Evolutionary conservation across 2,329 filamentous ascomycete genomes (phyloP), one percentile per base, ranked within the genome.

Genomic region (Aspergillus sp.): DNA sequence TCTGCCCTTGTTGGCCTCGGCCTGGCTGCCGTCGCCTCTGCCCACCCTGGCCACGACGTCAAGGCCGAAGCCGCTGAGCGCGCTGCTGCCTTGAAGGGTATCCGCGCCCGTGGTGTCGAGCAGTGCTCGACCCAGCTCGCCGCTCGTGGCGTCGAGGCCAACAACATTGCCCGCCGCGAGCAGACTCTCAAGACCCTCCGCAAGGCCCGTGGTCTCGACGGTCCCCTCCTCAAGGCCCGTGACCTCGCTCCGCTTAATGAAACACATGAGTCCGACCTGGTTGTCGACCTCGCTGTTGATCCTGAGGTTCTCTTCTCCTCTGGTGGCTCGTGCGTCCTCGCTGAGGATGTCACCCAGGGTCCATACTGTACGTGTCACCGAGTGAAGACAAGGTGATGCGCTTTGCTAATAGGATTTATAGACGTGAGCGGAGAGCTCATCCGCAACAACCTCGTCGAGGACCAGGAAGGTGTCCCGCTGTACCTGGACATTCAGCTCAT

Each of bases 261-360:
- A 25, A 69, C 72, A 47, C 80, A 81, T 71, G 73, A 78, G 62
- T 79, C 79, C 53, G 75, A 75, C 28, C 49, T 71, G 31, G 56
- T 66, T 13, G 65, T 73, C 17, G 66, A 68, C 46, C 54, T 53
- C n/a, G 62, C 50, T 11, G 70, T 68, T 11, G 68, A 71, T 55
- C 69, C 71, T 4, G 61, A 54, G 0, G 63, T 71, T 6, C 64
- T 77, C 15, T 77, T 77, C 45, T 63, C 67, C 13, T 73, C 72
- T 7, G 70, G 72, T 68, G 47, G 76, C 65, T 62, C 80, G 19
- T 85, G 83, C 64, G 73, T 84, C 28, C 74, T 86, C 30, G 81
- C 77, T n/a, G 82, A 83, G 0, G 83, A 85, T 68, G 80, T 81
- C 22, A 85, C 80, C 3, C 77, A 84, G 69, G 84, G 84, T 0